These are phyloP conservation scores for Zygosaccharomyces siamensis DNA, from an alignment of 805 yeast species.

Conservation along the genomic window DNA sequence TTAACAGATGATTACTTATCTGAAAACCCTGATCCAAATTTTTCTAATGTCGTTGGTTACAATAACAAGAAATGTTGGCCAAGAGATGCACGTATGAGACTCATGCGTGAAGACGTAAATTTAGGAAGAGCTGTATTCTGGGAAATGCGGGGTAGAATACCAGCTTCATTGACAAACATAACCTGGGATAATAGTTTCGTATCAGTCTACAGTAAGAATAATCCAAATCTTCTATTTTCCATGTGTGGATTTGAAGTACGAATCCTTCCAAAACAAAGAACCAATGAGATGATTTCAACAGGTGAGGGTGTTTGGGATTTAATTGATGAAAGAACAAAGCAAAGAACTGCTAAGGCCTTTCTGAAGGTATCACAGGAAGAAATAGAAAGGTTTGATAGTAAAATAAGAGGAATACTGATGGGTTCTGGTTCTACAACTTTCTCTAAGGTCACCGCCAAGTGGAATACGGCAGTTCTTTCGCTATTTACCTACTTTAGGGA, in stretches of 20 bases:
- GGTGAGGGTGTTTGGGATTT: conserved; percentile 93
- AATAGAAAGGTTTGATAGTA: conserved; percentile 71
- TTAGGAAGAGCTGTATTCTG: conserved; percentile 88
- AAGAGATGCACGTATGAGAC: conserved; percentile 80
- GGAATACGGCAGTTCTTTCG: conserved; percentile 90
- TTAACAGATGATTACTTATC: conserved; percentile 68
- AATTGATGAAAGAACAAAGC: conserved; percentile 62
- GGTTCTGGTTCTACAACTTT: conserved; percentile 94
- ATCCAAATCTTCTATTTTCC: conserved; percentile 80
- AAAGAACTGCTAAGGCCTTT: conserved; percentile 83
- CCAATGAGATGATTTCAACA: conserved; percentile 46
- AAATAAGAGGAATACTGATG: conserved; percentile 87
- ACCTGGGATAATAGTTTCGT: conserved; percentile 79
- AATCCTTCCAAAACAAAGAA: conserved; percentile 69
- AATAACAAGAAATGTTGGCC: conserved; percentile 95
- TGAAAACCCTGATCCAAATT: conserved; percentile 90
- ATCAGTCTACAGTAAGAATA: conserved; percentile 85
- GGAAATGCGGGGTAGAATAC: conserved; percentile 80
- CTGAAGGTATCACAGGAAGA: conserved; percentile 79
- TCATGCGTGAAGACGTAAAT: conserved; percentile 86
- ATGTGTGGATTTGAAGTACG: conserved; percentile 96
- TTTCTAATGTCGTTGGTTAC: conserved; percentile 79
- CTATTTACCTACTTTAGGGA: conserved; percentile 88
- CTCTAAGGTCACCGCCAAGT: conserved; percentile 86
- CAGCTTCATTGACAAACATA: conserved; percentile 64